Base-by-base conservation (phyloP, 2,329 filamentous ascomycete genomes). In the Plenodomus tracheiphilus region DNA sequence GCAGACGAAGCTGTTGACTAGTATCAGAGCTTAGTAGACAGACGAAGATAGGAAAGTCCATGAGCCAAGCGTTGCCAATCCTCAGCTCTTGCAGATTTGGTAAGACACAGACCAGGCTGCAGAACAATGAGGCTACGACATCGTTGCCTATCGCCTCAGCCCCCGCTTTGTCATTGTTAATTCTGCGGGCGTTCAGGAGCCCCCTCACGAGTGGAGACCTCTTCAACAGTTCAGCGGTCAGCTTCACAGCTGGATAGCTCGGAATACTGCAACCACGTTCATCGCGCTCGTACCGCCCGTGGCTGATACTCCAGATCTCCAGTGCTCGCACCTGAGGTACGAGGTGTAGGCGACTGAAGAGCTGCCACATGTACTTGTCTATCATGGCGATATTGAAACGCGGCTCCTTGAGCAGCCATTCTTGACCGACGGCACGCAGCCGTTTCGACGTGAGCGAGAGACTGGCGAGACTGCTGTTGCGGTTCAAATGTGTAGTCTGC, bases 1-100 rank as follows among this genome's bases (percentile, higher is more conserved):
- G 45, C 10, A 19, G 20, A n/a, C 25, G 4, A 20, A 16, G n/a
- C 2, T 10, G 4, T 17, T 22, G 5, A 9, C 18, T 3, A n/a
- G 20, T 16, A 0, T 41, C 30, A n/a, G 40, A 10, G 13, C 49
- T 43, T 10, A 47, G 32, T 7, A 49, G 20, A 4, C 2, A 17
- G 2, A 18, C 32, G 42, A 61, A 53, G 5, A 59, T n/a, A 6
- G 54, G 54, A 4, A 60, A 51, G 32, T 62, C 54, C 47, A 60
- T 51, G 5, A 62, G 38, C 54, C 57, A 58, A 4, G 49, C 28
- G 1, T 50, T 43, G 4, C 54, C 46, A 15, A 56, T 28, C 2
- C 42, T 43, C 2, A 62, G 20, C n/a, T 55, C 47, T 11, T 45
- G 43, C 19, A 62, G n/a, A 2, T 54, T 52, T 1, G 55, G 53